A percentile compares a stretch with the other conserved stretches of the same genome.
Conservation (phyloP, 345 rosid genomes). For the Acer yangbiense region DNA sequence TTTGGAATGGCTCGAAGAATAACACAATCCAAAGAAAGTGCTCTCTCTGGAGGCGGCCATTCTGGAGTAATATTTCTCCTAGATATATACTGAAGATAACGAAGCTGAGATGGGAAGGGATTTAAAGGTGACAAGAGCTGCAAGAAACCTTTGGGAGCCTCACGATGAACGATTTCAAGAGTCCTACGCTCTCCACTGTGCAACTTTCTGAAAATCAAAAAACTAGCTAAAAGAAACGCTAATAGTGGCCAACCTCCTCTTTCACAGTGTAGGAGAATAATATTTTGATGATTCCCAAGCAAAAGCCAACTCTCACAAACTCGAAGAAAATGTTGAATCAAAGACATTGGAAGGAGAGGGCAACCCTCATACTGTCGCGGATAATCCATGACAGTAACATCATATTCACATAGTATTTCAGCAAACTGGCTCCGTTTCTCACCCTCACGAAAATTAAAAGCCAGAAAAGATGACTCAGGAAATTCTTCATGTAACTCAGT, state of each 20-base stretch:
- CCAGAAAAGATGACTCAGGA: constrained; percentile 77
- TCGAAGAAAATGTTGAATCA: constrained; percentile 90
- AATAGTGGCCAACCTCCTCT: constrained; percentile 98
- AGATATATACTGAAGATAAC: constrained; percentile 92
- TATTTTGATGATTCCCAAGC: constrained; percentile 67
- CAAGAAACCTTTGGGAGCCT: constrained; percentile 93
- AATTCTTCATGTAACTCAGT: constrained; percentile 82
- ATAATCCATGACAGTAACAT: constrained; percentile 85
- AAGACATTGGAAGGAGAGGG: constrained; percentile 80
- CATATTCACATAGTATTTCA: constrained; percentile 67
- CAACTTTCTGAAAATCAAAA: constrained; percentile 79
- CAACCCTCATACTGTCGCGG: constrained; percentile 97
- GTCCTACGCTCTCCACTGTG: constrained; percentile 82
- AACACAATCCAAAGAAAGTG: constrained; percentile 88
- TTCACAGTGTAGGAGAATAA: constrained; percentile 86
- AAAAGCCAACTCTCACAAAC: constrained; percentile 90
- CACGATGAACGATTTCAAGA: constrained; percentile 88
- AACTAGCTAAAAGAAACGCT: constrained; percentile 81
- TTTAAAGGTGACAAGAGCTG: constrained; percentile 92
- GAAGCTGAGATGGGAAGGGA: constrained; percentile 95
- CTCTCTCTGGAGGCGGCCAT: constrained; percentile 99
- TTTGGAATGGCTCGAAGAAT: constrained; percentile 90
- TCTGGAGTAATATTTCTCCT: constrained; percentile 85
- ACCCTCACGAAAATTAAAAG: constrained; percentile 90
- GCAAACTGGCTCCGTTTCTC: constrained; percentile 76